Percentiles rank a stretch among this genome's conserved stretches.
Conservation (phyloP, 129 eudicot genomes). For the Pseudognaphalium luteoalbum region DNA sequence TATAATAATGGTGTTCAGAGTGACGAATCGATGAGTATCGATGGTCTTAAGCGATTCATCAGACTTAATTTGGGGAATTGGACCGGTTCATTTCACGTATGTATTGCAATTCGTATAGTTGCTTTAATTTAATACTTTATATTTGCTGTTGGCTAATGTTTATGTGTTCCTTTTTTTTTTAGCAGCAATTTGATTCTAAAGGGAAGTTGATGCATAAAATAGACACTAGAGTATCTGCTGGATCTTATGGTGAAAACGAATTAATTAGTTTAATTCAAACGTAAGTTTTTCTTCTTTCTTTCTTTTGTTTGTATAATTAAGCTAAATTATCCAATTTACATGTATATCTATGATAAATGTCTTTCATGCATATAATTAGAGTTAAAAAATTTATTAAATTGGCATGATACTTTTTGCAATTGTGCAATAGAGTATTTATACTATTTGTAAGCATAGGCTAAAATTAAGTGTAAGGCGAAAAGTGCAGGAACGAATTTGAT, state of each 20-base stretch:
- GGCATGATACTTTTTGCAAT: neutral
- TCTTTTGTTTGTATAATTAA: too few relatives aligned
- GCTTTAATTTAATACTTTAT: neutral
- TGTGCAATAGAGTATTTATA: neutral
- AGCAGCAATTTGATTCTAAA: conserved; percentile 79
- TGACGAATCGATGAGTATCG: conserved; percentile 53
- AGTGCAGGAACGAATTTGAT: neutral
- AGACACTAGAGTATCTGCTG: conserved; percentile 66
- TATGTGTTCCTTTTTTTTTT: neutral
- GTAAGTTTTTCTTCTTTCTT: conserved; percentile 39
- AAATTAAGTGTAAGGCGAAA: neutral
- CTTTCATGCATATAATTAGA: neutral
- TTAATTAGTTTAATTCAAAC: conserved; percentile 88
- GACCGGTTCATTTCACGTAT: conserved; percentile 85
- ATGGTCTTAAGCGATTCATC: conserved; percentile 63
- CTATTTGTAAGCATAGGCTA: neutral
- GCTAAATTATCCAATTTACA: too few relatives aligned
- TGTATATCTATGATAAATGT: neutral
- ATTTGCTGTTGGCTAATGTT: neutral
- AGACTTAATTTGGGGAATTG: conserved; percentile 83
- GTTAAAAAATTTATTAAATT: neutral
- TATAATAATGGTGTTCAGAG: conserved; percentile 25
- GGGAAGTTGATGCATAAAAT: conserved; percentile 67
- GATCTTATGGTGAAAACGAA: conserved; percentile 86
- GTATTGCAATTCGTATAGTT: conserved; percentile 3